These are phyloP conservation scores for Trichosporon inkin DNA, from an alignment of 1,284 basidiomycete genomes.

Conservation along the genomic window DNA sequence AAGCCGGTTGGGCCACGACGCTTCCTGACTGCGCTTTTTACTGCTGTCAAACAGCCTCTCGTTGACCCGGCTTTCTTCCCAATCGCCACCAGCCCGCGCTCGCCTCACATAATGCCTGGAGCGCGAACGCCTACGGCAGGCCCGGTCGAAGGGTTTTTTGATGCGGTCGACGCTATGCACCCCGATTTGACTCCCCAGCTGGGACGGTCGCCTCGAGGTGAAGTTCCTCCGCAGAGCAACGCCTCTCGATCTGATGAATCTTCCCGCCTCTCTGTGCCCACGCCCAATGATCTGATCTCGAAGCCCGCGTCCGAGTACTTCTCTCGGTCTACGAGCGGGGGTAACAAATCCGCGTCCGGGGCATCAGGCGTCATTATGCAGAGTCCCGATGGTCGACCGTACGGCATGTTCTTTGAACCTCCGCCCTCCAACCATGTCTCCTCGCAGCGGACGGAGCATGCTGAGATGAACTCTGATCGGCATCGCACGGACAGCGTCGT, in stretches of 20 bases:
- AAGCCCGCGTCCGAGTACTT: conserved; percentile 86
- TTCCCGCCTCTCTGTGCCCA: conserved; percentile 49
- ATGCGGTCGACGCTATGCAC: conserved; percentile 25
- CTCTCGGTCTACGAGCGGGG: conserved; percentile 60
- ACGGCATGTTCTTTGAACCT: conserved; percentile 94
- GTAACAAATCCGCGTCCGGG: conserved; percentile 66
- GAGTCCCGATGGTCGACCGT: conserved; percentile 83
- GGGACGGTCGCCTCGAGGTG: conserved; percentile 36
- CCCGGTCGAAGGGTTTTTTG: conserved; percentile 37
- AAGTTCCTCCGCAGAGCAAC: conserved; percentile 30
- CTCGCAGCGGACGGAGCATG: background rate
- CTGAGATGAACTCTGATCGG: background rate
- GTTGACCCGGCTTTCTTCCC: conserved; percentile 86
- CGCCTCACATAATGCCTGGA: conserved; percentile 53
- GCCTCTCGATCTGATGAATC: conserved; percentile 15
- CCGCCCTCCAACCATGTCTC: conserved; percentile 30
- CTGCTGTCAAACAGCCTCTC: conserved; percentile 72
- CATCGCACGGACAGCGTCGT: background rate
- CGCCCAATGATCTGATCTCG: conserved; percentile 59
- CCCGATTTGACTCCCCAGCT: conserved; percentile 18
- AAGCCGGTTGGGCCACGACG: conserved; percentile 91
- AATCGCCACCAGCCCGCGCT: conserved; percentile 83
- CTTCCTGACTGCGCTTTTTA: conserved; percentile 82
- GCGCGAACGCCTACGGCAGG: conserved; percentile 29
- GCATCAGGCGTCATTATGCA: conserved; percentile 86